Evolutionary conservation across 371 early-diverging fungal species (phyloP).

Genomic region (Mortierella sp.): DNA sequence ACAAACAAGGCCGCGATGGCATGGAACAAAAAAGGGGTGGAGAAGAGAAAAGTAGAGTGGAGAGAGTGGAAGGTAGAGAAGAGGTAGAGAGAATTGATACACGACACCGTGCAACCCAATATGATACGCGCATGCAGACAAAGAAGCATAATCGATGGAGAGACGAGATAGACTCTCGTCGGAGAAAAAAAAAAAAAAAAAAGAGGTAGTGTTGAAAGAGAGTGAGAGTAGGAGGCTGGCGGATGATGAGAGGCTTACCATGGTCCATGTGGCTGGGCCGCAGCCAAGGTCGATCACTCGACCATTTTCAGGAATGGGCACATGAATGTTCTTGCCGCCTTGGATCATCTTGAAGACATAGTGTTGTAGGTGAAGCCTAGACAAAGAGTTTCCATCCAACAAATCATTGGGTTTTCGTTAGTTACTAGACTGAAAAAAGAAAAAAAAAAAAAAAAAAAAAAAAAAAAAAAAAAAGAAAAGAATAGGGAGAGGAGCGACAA

Average conservation of each 20-base stretch:
- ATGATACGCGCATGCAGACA: neutral
- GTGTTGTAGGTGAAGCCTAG: slow-evolving; percentile 44
- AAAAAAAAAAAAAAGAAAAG: neutral
- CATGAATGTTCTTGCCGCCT: slow-evolving; percentile 45
- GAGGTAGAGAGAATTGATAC: neutral
- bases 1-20: too few relatives aligned
- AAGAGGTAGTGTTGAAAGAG: neutral
- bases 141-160: neutral
- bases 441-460: neutral
- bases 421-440: neutral
- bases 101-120: neutral
- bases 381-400: too few relatives aligned
- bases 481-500: too few relatives aligned
- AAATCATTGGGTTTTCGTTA: too few relatives aligned
- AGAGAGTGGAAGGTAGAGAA: neutral
- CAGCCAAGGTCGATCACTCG: slow-evolving; percentile 51
- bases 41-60: neutral
- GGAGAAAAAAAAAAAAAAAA: neutral
- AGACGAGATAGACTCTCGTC: neutral
- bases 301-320: slow-evolving; percentile 32
- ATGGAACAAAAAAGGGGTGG: too few relatives aligned
- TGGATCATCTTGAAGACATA: slow-evolving; percentile 46
- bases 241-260: slow-evolving; percentile 24
- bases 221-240: neutral
- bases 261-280: slow-evolving; percentile 51